Conservation (phyloP, 768 basidiomycete genomes). For the Hygrophoropsis aurantiaca region DNA sequence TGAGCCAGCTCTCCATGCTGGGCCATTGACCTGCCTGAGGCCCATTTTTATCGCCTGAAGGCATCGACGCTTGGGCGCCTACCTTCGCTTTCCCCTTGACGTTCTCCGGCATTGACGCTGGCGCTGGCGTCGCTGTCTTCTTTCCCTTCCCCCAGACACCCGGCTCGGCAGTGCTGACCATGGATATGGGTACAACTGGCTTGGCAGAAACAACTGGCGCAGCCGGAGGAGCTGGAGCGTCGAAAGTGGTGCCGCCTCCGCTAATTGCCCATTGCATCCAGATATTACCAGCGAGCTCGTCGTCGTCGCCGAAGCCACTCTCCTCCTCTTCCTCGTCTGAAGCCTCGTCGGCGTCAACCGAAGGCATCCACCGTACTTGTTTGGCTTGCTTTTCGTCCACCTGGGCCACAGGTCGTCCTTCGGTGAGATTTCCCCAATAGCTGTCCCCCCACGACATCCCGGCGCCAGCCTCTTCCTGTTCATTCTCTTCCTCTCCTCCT, state of each 20-base stretch:
- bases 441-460: conserved; percentile 17
- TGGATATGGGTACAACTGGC: no score
- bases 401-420: conserved; percentile 11
- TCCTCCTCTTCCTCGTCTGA: conserved; percentile 22
- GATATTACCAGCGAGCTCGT: conserved; percentile 16
- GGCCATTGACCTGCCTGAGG: conserved; percentile 27
- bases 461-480: conserved; percentile 17
- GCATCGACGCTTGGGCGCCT: conserved; percentile 21
- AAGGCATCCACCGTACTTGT: conserved; percentile 27
- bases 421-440: conserved; percentile 31
- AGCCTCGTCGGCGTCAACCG: conserved; percentile 4
- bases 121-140: conserved; percentile 18
- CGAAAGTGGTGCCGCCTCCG: conserved; percentile 13
- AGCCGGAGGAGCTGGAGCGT: neutral
- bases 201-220: no score
- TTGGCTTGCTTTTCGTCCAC: conserved; percentile 6
- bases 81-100: conserved; percentile 11
- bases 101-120: neutral
- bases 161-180: conserved; percentile 6
- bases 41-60: conserved; percentile 24
- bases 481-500: conserved; percentile 6
- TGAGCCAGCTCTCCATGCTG: conserved; percentile 34
- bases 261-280: conserved; percentile 32
- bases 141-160: conserved; percentile 23
- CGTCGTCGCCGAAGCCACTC: conserved; percentile 11